phyloP scores from a whole-genome alignment of 2,329 filamentous ascomycete genomes.

The Chlorencoelia australis region DNA sequence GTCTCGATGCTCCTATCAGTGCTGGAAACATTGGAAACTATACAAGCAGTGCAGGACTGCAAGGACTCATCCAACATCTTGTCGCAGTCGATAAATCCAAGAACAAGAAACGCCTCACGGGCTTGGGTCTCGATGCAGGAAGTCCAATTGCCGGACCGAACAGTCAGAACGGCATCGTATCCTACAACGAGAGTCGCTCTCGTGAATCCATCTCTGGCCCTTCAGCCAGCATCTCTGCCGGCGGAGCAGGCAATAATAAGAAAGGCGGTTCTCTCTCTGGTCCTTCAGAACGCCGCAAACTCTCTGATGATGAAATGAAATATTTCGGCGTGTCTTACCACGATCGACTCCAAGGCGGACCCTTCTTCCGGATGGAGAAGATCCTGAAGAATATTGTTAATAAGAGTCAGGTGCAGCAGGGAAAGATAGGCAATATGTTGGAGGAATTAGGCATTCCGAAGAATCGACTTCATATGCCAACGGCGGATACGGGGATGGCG shows the following conservation, averaged over 20 bases:
- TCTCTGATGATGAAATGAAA: conserved; percentile 64
- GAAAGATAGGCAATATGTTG: conserved; percentile 64
- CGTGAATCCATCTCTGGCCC: conserved; percentile 24
- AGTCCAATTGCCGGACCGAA: conserved; percentile 27
- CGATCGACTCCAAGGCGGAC: conserved; percentile 75
- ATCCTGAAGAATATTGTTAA: conserved; percentile 69
- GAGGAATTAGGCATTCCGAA: conserved; percentile 59
- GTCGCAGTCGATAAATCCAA: conserved; percentile 78
- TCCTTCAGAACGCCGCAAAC: conserved; percentile 51
- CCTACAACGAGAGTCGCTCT: conserved; percentile 28
- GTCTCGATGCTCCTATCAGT: conserved; percentile 72
- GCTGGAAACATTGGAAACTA: conserved; percentile 63
- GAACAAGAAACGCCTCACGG: conserved; percentile 63
- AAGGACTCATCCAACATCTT: conserved; percentile 71
- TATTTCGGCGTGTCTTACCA: conserved; percentile 78
- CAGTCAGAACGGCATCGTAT: conserved; percentile 28
- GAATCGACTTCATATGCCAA: conserved; percentile 61
- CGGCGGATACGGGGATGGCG: conserved; percentile 56
- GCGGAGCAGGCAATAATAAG: conserved; percentile 14
- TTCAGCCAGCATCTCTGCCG: conserved; percentile 27
- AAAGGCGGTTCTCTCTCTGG: conserved; percentile 23
- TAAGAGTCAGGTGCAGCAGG: conserved; percentile 66
- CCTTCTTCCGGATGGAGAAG: conserved; percentile 80
- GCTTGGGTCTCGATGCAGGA: conserved; percentile 30
- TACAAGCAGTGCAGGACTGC: conserved; percentile 70